Percentiles rank a stretch among this genome's conserved stretches.
Conservation (phyloP, 495 filamentous ascomycete genomes). For the Chaetomium cochliodes region DNA sequence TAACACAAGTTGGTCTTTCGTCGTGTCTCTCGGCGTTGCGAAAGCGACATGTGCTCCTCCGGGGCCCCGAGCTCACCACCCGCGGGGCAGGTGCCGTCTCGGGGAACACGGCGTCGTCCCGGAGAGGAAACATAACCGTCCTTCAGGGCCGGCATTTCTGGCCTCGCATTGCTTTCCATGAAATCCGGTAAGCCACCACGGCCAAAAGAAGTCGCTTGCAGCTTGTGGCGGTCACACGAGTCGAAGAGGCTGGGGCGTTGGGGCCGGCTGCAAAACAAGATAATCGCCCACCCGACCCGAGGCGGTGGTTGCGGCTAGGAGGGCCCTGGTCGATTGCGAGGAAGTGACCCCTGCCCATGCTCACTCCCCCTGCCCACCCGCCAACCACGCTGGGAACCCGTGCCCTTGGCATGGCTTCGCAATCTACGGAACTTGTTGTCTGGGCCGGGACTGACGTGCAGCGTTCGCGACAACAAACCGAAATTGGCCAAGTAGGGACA, state of each 20-base stretch:
- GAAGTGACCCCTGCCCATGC: conserved; percentile 28
- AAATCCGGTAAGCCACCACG: conserved; percentile 6
- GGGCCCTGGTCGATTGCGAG: conserved; percentile 32
- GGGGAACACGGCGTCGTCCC: background rate
- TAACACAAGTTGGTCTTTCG: background rate
- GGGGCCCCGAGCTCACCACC: background rate
- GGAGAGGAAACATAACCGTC: background rate
- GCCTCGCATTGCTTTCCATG: background rate
- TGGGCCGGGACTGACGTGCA: conserved; percentile 19
- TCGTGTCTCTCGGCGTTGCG: background rate
- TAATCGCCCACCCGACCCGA: conserved; percentile 22
- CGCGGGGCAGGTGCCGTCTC: background rate
- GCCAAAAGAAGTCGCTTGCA: conserved; percentile 21
- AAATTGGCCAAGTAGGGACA: background rate
- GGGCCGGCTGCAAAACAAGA: conserved; percentile 15
- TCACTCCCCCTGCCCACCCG: conserved; percentile 21
- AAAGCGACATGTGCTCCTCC: background rate
- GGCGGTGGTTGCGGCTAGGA: conserved; percentile 34
- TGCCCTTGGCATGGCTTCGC: background rate
- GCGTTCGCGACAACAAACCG: background rate
- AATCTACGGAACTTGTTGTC: background rate
- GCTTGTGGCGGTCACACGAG: conserved; percentile 6
- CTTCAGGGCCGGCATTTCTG: conserved; percentile 3
- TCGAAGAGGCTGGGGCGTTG: background rate
- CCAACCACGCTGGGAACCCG: background rate